These are phyloP conservation scores for Elsinoe perseae DNA, from an alignment of 2,329 filamentous ascomycete species.

Conservation along the genomic window DNA sequence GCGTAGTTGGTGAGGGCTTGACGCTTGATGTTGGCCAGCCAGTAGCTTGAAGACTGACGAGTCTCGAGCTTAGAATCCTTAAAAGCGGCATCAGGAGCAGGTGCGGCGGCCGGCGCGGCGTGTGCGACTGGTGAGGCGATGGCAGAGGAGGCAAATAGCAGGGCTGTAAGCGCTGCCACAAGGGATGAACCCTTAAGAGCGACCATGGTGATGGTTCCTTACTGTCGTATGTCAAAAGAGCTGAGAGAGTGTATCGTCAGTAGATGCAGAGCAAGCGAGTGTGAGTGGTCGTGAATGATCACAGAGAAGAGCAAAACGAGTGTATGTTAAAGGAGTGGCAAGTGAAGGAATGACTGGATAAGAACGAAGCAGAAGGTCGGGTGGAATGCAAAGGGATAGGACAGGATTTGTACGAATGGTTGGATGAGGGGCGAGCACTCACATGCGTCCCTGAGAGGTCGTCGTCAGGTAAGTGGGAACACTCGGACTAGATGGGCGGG, in stretches of 20 bases:
- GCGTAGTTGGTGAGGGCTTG: slow-evolving; percentile 62
- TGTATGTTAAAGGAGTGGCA: slow-evolving; percentile 9
- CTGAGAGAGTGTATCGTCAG: background rate
- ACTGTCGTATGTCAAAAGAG: background rate
- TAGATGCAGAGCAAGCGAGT: background rate
- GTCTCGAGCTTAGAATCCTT: slow-evolving; percentile 2
- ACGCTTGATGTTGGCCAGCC: slow-evolving; percentile 62
- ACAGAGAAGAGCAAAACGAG: background rate
- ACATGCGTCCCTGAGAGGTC: slow-evolving; percentile 1
- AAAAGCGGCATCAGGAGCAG: background rate
- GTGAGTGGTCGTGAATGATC: background rate
- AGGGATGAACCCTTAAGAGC: slow-evolving; percentile 11
- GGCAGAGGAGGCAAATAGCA: slow-evolving; percentile 12
- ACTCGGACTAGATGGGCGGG: slow-evolving; percentile 8
- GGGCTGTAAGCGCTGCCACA: background rate
- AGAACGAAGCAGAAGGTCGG: background rate
- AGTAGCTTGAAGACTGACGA: slow-evolving; percentile 49
- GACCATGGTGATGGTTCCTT: slow-evolving; percentile 3
- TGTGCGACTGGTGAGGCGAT: slow-evolving; percentile 8
- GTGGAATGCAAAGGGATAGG: slow-evolving; percentile 2
- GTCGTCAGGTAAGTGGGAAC: slow-evolving; percentile 5
- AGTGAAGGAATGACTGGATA: slow-evolving; percentile 3
- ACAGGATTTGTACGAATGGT: slow-evolving; percentile 2
- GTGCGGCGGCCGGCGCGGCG: slow-evolving; percentile 12
- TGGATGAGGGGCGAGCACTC: slow-evolving; percentile 1